Evolutionary conservation across 352 stramenopile genomes (phyloP).

Genomic region (Phytopythium montanum): DNA sequence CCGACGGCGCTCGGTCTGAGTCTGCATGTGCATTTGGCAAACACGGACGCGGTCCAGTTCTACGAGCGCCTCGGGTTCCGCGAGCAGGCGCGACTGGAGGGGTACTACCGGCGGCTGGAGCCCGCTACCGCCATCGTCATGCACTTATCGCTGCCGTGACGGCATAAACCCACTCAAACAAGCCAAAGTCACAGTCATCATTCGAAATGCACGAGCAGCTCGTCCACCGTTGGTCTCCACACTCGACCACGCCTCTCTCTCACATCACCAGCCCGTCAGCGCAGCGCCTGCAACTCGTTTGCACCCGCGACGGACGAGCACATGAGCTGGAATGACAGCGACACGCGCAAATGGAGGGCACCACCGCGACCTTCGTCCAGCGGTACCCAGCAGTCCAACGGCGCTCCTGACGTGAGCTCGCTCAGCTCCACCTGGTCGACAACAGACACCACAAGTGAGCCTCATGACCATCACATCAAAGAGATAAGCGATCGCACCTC

Average conservation of each 20-base stretch:
- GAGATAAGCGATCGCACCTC: constrained; percentile 27
- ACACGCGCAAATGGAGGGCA: constrained; percentile 51
- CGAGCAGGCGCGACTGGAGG: constrained; percentile 37
- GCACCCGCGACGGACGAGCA: constrained; percentile 42
- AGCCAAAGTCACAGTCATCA: neutral
- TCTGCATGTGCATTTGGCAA: constrained; percentile 61
- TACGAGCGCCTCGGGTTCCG: constrained; percentile 50
- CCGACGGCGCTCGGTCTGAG: constrained; percentile 14
- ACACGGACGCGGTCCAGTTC: constrained; percentile 58
- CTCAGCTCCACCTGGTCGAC: constrained; percentile 37
- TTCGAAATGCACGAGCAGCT: neutral
- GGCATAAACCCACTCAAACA: neutral
- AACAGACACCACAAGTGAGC: neutral
- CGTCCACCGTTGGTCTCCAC: neutral
- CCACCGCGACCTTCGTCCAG: constrained; percentile 58
- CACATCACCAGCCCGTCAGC: neutral
- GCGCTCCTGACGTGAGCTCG: constrained; percentile 48
- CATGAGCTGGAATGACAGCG: constrained; percentile 82
- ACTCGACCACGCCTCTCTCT: neutral
- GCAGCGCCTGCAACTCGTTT: constrained; percentile 17
- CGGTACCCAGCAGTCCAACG: constrained; percentile 67
- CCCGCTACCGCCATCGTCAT: constrained; percentile 49
- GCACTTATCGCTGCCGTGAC: constrained; percentile 23
- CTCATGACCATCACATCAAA: neutral
- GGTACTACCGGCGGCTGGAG: constrained; percentile 66